phyloP scores from a whole-genome alignment of 306 rosid genomes.

The Acacia melanoxylon region DNA sequence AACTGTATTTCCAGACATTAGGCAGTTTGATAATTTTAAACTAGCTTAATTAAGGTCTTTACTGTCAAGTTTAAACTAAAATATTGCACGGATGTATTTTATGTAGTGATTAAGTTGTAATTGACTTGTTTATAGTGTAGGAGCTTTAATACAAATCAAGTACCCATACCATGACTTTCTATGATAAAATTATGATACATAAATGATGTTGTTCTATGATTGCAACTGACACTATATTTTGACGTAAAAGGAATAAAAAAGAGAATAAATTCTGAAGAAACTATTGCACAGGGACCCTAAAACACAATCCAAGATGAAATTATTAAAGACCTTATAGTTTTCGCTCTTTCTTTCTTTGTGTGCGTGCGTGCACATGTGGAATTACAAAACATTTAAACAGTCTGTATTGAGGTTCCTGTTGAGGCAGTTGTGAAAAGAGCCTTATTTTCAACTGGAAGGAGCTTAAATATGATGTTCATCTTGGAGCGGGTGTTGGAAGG shows the following conservation, averaged over 20 bases:
- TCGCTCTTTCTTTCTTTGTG: background rate
- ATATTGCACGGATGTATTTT: background rate
- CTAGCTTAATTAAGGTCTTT: background rate
- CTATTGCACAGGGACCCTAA: background rate
- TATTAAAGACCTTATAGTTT: background rate
- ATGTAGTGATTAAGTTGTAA: constrained; percentile 11
- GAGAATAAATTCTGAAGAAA: background rate
- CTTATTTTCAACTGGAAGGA: background rate
- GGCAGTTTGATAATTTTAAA: background rate
- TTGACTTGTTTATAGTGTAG: background rate
- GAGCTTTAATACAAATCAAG: background rate
- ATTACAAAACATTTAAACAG: background rate
- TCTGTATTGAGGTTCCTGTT: background rate
- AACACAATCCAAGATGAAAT: background rate
- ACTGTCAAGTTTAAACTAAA: background rate
- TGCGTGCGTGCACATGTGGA: too few species aligned
- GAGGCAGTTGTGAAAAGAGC: background rate
- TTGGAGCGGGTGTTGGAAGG: background rate
- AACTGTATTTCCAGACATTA: background rate
- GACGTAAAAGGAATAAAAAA: background rate
- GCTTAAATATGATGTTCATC: background rate
- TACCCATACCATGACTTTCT: background rate
- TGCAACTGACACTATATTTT: background rate
- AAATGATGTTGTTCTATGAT: background rate
- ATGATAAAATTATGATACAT: background rate